Evolutionary conservation across 2,329 filamentous ascomycete genomes (phyloP).

Genomic region (Pseudocercospora musae): DNA sequence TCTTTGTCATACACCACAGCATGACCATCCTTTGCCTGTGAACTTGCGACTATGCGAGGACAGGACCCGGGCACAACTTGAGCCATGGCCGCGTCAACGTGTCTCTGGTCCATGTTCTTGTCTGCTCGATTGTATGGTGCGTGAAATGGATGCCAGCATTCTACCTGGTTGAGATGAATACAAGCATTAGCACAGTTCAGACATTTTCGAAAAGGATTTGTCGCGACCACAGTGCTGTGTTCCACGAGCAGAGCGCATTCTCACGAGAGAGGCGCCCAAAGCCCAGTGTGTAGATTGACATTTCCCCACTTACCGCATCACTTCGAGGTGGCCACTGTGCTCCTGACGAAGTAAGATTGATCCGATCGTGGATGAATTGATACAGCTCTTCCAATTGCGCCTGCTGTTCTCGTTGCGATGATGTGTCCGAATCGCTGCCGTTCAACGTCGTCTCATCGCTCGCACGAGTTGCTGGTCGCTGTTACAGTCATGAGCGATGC

Average conservation of each 20-base stretch:
- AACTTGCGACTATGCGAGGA: constrained; percentile 12
- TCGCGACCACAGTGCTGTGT: background rate
- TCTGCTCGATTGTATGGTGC: constrained; percentile 14
- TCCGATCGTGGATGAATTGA: constrained; percentile 4
- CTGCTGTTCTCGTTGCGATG: background rate
- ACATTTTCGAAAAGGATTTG: background rate
- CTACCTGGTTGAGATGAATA: constrained; percentile 9
- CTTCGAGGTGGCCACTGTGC: constrained; percentile 17
- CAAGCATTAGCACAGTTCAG: background rate
- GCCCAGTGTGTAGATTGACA: background rate
- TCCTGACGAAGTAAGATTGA: constrained; percentile 20
- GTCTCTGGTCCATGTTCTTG: background rate
- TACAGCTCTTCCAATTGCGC: background rate
- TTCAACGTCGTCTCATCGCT: background rate
- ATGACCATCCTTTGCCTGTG: constrained; percentile 3
- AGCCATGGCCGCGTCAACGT: constrained; percentile 6
- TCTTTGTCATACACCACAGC: constrained; percentile 28
- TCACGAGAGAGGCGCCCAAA: background rate
- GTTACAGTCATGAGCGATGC: background rate
- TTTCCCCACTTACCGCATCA: background rate
- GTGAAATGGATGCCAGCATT: constrained; percentile 23
- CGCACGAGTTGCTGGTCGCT: background rate
- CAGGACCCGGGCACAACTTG: constrained; percentile 10
- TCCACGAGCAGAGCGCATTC: background rate
- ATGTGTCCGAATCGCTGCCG: background rate